phyloP scores from a whole-genome alignment of 202 grass and related monocot genomes.

The Schoenoplectus tabernaemontani region DNA sequence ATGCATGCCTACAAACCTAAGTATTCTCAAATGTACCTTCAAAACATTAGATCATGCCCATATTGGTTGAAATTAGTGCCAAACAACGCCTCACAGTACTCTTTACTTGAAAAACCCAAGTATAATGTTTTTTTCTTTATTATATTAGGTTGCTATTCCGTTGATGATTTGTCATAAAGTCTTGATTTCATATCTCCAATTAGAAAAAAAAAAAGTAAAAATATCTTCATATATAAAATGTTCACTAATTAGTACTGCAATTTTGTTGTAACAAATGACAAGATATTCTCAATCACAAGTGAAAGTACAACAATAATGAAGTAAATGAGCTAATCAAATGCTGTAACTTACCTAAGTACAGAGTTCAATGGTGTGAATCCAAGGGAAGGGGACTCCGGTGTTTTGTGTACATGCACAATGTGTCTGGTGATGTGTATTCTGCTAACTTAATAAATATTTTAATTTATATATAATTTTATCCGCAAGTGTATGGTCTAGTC shows the following conservation, averaged over 20 bases:
- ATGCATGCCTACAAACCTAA: not conserved
- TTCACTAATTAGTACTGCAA: conserved; percentile 71
- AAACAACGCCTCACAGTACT: not conserved
- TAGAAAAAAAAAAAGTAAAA: conserved; percentile 36
- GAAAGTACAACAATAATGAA: conserved; percentile 1
- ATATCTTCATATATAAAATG: conserved; percentile 91
- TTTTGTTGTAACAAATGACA: not conserved
- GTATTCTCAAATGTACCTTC: not conserved
- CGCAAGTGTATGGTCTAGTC: no score
- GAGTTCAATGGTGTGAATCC: conserved; percentile 89
- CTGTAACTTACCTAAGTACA: conserved; percentile 64
- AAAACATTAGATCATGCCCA: not conserved
- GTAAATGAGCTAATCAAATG: not conserved
- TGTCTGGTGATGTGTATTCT: no score
- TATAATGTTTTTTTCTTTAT: not conserved
- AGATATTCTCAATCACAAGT: not conserved
- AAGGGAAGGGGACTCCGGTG: conserved; percentile 85
- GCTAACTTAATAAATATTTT: no score
- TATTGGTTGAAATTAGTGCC: not conserved
- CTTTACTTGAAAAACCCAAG: not conserved
- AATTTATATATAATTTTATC: no score
- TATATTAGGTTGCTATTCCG: not conserved
- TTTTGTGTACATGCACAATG: conserved; percentile 93
- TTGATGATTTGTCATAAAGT: no score
- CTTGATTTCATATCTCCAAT: no score